Conservation (phyloP, 208 protist genomes). For the Tritrichomonas foetus region DNA sequence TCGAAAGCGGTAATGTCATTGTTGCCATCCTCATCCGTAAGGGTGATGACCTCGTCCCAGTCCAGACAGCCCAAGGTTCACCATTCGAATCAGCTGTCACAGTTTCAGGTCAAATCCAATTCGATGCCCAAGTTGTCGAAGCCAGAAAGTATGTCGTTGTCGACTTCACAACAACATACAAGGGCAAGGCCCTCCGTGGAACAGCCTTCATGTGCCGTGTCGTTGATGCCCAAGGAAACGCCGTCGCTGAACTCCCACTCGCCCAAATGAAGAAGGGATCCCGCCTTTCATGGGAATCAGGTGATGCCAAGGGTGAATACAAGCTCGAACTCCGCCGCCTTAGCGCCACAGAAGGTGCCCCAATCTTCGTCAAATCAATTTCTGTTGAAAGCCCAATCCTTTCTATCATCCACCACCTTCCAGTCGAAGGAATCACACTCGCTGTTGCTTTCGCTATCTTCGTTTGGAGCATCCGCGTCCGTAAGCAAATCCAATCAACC, state of each 20-base stretch:
- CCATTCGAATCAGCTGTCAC: not conserved
- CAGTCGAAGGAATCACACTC: no score
- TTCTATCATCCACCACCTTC: no score
- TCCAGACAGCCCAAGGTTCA: not conserved
- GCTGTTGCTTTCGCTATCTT: no score
- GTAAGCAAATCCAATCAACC: no score
- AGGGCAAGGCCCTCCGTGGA: not conserved
- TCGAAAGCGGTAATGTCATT: not conserved
- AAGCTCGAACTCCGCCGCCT: not conserved
- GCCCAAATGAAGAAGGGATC: not conserved
- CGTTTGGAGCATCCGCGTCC: no score
- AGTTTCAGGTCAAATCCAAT: not conserved
- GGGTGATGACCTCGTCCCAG: not conserved
- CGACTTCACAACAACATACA: not conserved
- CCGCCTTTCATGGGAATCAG: not conserved
- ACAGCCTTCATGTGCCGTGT: not conserved
- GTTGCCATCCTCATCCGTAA: conserved; percentile 5
- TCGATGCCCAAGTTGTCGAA: not conserved
- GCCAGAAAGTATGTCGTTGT: not conserved
- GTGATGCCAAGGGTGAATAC: not conserved
- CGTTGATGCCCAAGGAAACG: not conserved
- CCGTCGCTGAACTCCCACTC: not conserved
- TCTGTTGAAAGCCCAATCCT: no score
- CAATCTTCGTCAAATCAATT: no score
- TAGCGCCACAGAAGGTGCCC: no score